A percentile compares a stretch with the other conserved stretches of the same genome.
Conservation (phyloP, 2,329 filamentous ascomycete genomes). For the Botrytis sinoallii region DNA sequence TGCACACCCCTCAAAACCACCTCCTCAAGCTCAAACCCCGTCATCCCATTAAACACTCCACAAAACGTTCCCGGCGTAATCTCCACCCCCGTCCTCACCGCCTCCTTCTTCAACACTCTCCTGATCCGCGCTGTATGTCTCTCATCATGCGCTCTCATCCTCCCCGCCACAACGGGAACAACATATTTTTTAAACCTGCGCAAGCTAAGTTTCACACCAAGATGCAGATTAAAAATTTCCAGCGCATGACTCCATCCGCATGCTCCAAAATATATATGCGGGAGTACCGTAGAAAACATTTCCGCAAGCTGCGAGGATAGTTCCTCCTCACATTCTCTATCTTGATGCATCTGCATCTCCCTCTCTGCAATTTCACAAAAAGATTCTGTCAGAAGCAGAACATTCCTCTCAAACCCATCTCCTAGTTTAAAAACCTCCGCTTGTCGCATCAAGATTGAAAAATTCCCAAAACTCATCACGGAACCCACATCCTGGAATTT, state of each 20-base stretch:
- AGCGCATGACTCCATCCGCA: not conserved
- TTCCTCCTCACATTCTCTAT: too few species aligned
- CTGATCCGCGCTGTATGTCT: not conserved
- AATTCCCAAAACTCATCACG: not conserved
- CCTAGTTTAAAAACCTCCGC: not conserved
- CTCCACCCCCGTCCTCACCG: not conserved
- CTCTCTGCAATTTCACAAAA: not conserved
- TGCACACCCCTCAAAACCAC: not conserved
- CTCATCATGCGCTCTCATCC: not conserved
- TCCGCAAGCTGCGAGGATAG: not conserved
- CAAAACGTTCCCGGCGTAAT: not conserved
- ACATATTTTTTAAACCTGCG: not conserved
- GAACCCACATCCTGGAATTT: not conserved
- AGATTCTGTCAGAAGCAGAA: too few species aligned
- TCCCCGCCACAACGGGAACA: not conserved
- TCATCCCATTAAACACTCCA: not conserved
- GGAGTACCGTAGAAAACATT: not conserved
- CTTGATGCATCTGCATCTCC: not conserved
- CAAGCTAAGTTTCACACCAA: accelerated
- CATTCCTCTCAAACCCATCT: accelerated
- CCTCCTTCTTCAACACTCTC: not conserved
- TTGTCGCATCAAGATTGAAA: not conserved
- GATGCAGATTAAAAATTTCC: not conserved
- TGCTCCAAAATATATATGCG: not conserved
- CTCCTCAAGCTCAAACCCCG: not conserved